Percentiles rank a stretch among this genome's conserved stretches.
phyloP scores from a whole-genome alignment of 306 rosid species.

The Rosa chinensis region DNA sequence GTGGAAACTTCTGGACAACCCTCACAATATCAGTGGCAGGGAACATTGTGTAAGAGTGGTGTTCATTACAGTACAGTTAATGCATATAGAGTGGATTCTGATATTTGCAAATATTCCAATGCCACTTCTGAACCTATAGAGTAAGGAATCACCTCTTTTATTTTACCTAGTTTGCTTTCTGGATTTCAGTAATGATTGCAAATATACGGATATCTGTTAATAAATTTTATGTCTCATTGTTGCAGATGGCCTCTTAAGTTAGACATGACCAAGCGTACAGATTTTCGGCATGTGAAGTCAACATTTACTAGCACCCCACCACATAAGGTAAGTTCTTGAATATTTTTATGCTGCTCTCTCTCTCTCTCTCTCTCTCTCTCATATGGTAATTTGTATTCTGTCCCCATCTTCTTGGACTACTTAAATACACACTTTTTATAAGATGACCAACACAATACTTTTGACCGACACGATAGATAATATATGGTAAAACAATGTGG shows the following conservation, averaged over 20 bases:
- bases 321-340: constrained; percentile 62
- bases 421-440: not conserved
- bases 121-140: constrained; percentile 75
- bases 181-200: not conserved
- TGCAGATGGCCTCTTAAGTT: constrained; percentile 91
- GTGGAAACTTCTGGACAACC: constrained; percentile 48
- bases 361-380: not conserved
- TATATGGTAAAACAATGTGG: not conserved
- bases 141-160: constrained; percentile 38
- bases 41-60: constrained; percentile 85
- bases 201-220: constrained; percentile 9
- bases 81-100: constrained; percentile 69
- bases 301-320: constrained; percentile 77
- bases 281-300: constrained; percentile 75
- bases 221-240: constrained; percentile 35
- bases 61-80: constrained; percentile 81
- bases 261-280: constrained; percentile 96
- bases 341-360: constrained; percentile 15
- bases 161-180: constrained; percentile 22
- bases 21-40: constrained; percentile 74
- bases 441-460: not conserved
- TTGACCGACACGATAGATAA: not conserved
- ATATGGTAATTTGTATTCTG: not conserved
- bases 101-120: constrained; percentile 71
- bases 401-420: not conserved